phyloP scores from a whole-genome alignment of 1,284 basidiomycete species.

The Ustilago nuda region DNA sequence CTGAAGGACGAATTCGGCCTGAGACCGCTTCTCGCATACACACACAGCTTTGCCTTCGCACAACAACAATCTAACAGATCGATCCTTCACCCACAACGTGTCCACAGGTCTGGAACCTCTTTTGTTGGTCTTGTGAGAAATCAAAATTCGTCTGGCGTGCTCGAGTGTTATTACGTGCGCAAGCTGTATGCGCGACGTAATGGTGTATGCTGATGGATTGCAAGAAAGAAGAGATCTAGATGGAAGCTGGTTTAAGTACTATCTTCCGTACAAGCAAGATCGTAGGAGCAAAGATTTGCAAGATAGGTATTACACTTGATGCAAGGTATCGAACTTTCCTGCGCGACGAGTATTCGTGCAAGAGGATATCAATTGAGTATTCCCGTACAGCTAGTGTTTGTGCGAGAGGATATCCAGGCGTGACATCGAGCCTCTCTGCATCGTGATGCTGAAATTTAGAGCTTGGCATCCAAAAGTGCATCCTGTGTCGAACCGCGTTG shows the following conservation, averaged over 20 bases:
- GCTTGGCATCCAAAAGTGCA: background rate
- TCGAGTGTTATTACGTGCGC: background rate
- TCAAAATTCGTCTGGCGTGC: background rate
- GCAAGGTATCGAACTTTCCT: no score
- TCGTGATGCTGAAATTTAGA: constrained; percentile 2
- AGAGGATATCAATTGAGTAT: no score
- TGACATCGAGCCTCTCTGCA: background rate
- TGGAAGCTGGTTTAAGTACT: no score
- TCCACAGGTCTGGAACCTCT: background rate
- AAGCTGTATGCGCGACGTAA: no score
- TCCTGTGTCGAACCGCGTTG: background rate
- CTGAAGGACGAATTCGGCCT: background rate
- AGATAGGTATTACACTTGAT: no score
- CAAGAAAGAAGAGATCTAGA: no score
- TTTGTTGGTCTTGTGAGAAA: background rate
- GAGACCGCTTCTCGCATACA: background rate
- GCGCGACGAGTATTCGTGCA: no score
- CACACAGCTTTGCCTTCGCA: background rate
- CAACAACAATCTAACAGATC: background rate
- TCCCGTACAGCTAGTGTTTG: no score
- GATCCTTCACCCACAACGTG: background rate
- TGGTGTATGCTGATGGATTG: no score
- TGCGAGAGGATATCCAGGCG: no score
- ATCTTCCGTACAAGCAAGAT: no score
- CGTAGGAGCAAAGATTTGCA: no score